Conservation (phyloP, 352 stramenopile genomes). For the Plasmopara viticola region DNA sequence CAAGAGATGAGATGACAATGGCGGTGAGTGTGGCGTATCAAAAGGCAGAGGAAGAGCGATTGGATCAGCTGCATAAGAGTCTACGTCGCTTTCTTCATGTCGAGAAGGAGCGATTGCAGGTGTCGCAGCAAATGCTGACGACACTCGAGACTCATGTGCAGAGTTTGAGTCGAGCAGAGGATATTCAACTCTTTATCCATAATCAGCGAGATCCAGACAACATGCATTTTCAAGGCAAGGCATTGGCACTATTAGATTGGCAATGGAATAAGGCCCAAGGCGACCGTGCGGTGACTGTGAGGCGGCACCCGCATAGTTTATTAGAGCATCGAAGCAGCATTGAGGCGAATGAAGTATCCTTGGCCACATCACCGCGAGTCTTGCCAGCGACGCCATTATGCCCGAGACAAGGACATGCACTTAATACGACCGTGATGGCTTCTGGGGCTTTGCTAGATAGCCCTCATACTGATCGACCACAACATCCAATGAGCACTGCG, state of each 20-base stretch:
- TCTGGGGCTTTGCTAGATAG: conserved; percentile 9
- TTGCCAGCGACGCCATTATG: conserved; percentile 16
- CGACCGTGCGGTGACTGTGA: conserved; percentile 15
- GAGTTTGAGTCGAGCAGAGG: conserved; percentile 59
- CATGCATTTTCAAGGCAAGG: conserved; percentile 85
- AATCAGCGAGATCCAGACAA: conserved; percentile 81
- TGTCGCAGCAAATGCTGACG: conserved; percentile 49
- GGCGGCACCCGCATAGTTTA: conserved; percentile 13
- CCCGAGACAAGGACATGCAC: conserved; percentile 2
- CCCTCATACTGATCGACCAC: conserved; percentile 43
- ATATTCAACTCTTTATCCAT: conserved; percentile 82
- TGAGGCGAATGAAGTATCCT: conserved; percentile 16
- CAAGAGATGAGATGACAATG: conserved; percentile 87
- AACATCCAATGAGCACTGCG: conserved; percentile 50
- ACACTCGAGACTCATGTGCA: conserved; percentile 54
- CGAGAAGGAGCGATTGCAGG: conserved; percentile 66
- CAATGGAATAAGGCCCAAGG: conserved; percentile 62
- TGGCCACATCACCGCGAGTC: conserved; percentile 18
- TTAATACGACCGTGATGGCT: conserved; percentile 4
- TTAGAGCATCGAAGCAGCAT: conserved; percentile 25
- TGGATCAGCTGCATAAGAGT: conserved; percentile 70
- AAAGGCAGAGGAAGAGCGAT: conserved; percentile 73
- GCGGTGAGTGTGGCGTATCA: conserved; percentile 83
- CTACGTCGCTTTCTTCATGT: conserved; percentile 67
- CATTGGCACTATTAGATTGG: conserved; percentile 79